Base-by-base conservation (phyloP, 176 grass and related monocot species). In the Zoysia pacifica region DNA sequence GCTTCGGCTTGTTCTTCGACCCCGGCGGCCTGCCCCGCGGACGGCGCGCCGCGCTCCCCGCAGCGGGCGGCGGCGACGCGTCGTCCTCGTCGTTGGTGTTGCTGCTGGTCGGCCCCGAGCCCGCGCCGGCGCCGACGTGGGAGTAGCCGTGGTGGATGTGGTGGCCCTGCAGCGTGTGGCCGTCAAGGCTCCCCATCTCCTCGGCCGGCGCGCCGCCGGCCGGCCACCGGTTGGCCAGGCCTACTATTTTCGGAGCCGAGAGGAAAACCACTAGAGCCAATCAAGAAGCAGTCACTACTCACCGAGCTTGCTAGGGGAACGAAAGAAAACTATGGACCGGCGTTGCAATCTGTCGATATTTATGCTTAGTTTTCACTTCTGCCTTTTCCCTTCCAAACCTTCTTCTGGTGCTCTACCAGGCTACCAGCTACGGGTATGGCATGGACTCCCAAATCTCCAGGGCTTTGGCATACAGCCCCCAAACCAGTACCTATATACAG, bases 171-270 rank as follows among this genome's bases (percentile, higher is more conserved):
- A n/a, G n/a, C 52, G 63, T 67, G 84, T 80, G 87, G n/a, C 78
- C 87, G 67, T 86, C 83, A 68, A 74, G 78, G 89, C 78, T 85
- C 14, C 90, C 87, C 93, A 97, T 97, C 78, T 66, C 87, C 67
- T 76, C 82, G 56, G 83, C 89, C 50, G 65, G 72, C 63, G 54
- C 79, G 46, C 78, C 86, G 47, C 81, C 86, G 47, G 91, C 87
- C 89, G 89, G 82, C 94, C 94, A 94, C 87, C 89, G 83, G 73
- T 91, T 89, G 70, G 94, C 91, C 94, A 97, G 89, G 72, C 87
- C 86, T 93, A 89, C 82, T 81, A 89, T 81, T 58, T 81, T 89
- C 48, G 77, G 59, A 16, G 42, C 39, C 77, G 70, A 48, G 11
- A 61, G 4, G 43, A 11, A 36, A 12, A 55, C 74, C 18, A 35